phyloP scores from a whole-genome alignment of 495 filamentous ascomycete species.

The Rhizodiscina lignyota region DNA sequence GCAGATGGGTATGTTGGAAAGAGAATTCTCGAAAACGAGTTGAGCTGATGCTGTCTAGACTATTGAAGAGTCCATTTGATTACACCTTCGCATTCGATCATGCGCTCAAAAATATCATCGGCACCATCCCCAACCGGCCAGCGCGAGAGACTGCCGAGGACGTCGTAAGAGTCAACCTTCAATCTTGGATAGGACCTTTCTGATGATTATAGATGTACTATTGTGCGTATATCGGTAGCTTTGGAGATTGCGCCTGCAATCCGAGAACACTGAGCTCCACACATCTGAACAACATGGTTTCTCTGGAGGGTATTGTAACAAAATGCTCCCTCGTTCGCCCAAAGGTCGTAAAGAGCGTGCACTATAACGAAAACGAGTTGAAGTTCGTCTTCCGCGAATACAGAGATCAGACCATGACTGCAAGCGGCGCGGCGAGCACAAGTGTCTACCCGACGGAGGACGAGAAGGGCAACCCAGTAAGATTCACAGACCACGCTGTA shows the following conservation, averaged over 20 bases:
- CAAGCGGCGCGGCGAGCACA: slow-evolving; percentile 67
- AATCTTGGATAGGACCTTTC: not conserved
- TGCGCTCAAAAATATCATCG: slow-evolving; percentile 75
- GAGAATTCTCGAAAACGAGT: not conserved
- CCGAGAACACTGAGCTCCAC: slow-evolving; percentile 77
- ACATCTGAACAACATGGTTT: slow-evolving; percentile 90
- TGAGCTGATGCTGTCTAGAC: slow-evolving; percentile 19
- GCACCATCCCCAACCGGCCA: slow-evolving; percentile 51
- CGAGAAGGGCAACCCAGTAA: slow-evolving; percentile 55
- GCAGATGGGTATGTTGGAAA: slow-evolving; percentile 53
- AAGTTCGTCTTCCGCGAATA: slow-evolving; percentile 78
- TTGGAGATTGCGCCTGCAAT: slow-evolving; percentile 89
- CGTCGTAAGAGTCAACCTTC: slow-evolving; percentile 26
- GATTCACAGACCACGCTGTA: slow-evolving; percentile 5
- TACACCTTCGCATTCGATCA: slow-evolving; percentile 72
- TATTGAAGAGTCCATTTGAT: slow-evolving; percentile 77
- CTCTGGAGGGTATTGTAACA: slow-evolving; percentile 94
- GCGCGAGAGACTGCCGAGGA: slow-evolving; percentile 42
- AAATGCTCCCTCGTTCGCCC: slow-evolving; percentile 89
- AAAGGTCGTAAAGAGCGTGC: slow-evolving; percentile 94
- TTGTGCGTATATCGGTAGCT: slow-evolving; percentile 85
- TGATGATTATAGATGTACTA: slow-evolving; percentile 49
- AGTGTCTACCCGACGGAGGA: slow-evolving; percentile 94
- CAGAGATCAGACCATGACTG: slow-evolving; percentile 86
- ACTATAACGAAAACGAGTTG: slow-evolving; percentile 73